Percentiles rank a stretch among this genome's conserved stretches.
Evolutionary conservation across 148 eudicot species (phyloP).

Genomic region (Cornus suecica): DNA sequence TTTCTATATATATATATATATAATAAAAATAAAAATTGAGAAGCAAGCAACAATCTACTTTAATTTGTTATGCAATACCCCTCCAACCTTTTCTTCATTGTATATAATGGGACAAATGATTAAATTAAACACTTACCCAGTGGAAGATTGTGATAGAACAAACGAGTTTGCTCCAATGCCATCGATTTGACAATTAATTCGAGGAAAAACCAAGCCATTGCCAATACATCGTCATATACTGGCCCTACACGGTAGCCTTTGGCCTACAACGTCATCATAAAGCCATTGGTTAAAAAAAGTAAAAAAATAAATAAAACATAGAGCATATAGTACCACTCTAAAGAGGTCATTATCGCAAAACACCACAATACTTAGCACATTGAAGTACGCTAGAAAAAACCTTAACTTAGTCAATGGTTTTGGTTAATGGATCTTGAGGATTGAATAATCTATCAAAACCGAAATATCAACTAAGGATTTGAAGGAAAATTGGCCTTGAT

Average conservation of each 20-base stretch:
- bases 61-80: background rate
- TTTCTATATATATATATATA: no score
- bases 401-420: no score
- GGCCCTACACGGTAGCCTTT: slow-evolving; percentile 99
- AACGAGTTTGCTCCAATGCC: slow-evolving; percentile 97
- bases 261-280: slow-evolving; percentile 70
- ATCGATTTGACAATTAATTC: slow-evolving; percentile 96
- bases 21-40: no score
- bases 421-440: no score
- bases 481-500: no score
- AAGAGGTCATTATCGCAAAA: background rate
- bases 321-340: background rate
- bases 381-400: background rate
- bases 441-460: no score
- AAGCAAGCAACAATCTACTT: background rate
- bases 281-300: slow-evolving; percentile 2
- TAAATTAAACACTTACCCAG: slow-evolving; percentile 46
- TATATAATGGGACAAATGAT: background rate
- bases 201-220: slow-evolving; percentile 99
- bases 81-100: background rate
- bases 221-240: slow-evolving; percentile 95
- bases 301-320: slow-evolving; percentile 10
- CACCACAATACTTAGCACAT: background rate
- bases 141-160: slow-evolving; percentile 81
- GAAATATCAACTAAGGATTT: no score